Percentiles rank a stretch among this genome's conserved stretches.
Conservation (phyloP, 2,329 filamentous ascomycete genomes). For the Aureobasidium sp. region DNA sequence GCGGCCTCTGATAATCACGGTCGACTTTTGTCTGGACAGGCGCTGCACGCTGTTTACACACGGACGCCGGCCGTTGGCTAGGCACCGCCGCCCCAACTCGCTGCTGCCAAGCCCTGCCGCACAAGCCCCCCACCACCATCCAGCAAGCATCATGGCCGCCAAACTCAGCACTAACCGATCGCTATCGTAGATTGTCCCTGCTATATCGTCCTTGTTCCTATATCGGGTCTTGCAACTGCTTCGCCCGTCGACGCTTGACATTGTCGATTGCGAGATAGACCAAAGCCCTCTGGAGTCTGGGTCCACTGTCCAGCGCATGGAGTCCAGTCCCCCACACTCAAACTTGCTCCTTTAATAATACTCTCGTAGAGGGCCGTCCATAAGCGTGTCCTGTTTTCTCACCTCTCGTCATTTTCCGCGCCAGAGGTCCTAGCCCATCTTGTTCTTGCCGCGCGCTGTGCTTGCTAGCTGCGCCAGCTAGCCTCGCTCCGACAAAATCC, state of each 20-base stretch:
- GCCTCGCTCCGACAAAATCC: neutral
- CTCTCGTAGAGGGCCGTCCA: neutral
- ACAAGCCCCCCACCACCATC: neutral
- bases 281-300: neutral
- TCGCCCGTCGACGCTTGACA: neutral
- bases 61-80: neutral
- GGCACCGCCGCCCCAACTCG: neutral
- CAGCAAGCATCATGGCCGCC: neutral
- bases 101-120: neutral
- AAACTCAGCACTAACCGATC: neutral
- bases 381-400: neutral
- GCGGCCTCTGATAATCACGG: neutral
- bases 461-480: conserved; percentile 4
- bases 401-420: neutral
- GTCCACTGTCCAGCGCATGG: neutral
- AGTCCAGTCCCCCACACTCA: neutral
- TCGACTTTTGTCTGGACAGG: neutral
- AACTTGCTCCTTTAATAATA: neutral
- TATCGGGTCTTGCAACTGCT: neutral
- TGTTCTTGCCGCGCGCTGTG: conserved; percentile 8
- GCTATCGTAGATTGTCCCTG: neutral
- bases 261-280: neutral
- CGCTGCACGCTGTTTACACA: neutral
- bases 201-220: neutral
- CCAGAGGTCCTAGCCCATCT: neutral